These are phyloP conservation scores for Quillaja saponaria DNA, from an alignment of 306 rosid genomes.

Conservation along the genomic window DNA sequence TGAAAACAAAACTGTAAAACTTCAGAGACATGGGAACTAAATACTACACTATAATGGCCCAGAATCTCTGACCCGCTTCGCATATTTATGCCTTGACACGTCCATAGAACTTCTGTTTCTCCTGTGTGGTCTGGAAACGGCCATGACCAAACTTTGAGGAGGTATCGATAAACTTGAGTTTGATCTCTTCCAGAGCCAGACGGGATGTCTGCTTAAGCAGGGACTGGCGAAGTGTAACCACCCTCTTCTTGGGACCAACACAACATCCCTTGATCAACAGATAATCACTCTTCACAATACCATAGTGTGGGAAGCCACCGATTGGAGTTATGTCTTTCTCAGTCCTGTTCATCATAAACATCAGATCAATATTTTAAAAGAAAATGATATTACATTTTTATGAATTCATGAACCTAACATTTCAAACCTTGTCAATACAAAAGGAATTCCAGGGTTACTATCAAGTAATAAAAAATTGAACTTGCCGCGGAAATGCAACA, in stretches of 20 bases:
- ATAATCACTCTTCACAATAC: conserved; percentile 76
- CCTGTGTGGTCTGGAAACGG: conserved; percentile 87
- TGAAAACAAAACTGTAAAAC: too few species aligned
- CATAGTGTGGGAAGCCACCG: conserved; percentile 93
- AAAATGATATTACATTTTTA: too few species aligned
- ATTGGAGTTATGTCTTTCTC: conserved; percentile 86
- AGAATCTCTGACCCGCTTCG: too few species aligned
- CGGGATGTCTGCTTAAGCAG: conserved; percentile 83
- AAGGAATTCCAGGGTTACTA: too few species aligned
- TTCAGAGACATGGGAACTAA: too few species aligned
- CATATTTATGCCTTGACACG: conserved; percentile 63
- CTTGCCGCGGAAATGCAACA: neutral
- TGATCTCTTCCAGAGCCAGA: conserved; percentile 75
- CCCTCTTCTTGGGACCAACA: conserved; percentile 90
- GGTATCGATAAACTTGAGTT: conserved; percentile 80
- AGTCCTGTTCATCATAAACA: conserved; percentile 51
- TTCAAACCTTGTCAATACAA: too few species aligned
- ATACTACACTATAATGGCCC: too few species aligned
- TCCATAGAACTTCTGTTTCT: conserved; percentile 80
- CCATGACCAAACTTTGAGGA: conserved; percentile 87
- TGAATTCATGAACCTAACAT: too few species aligned
- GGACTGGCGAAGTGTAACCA: conserved; percentile 75
- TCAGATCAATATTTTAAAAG: too few species aligned
- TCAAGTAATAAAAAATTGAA: too few species aligned
- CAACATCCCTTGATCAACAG: conserved; percentile 72